Evolutionary conservation across 2,329 filamentous ascomycete genomes (phyloP).

Genomic region (Fusarium austroafricanum): DNA sequence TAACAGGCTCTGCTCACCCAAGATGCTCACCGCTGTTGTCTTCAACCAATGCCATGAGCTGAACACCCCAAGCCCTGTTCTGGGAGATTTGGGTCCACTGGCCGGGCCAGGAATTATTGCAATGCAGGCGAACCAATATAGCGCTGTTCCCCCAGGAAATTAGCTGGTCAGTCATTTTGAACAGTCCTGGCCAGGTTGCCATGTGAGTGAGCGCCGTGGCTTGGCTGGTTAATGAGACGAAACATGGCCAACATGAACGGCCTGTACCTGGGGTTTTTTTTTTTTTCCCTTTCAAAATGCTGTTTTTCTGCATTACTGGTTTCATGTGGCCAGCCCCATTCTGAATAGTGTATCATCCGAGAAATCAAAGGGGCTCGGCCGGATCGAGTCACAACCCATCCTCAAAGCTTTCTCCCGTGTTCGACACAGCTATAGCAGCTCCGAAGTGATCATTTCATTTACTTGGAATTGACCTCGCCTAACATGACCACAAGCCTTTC

Average conservation of each 20-base stretch:
- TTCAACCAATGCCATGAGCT: slow-evolving; percentile 34
- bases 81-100: slow-evolving; percentile 43
- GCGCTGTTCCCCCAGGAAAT: slow-evolving; percentile 43
- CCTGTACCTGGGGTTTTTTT: neutral
- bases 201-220: slow-evolving; percentile 35
- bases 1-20: slow-evolving; percentile 27
- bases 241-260: slow-evolving; percentile 25
- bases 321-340: slow-evolving; percentile 3
- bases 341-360: neutral
- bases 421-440: neutral
- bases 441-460: neutral
- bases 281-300: neutral
- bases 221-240: slow-evolving; percentile 28
- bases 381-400: neutral
- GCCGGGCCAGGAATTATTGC: slow-evolving; percentile 31
- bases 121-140: slow-evolving; percentile 38
- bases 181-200: slow-evolving; percentile 37
- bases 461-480: neutral
- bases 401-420: neutral
- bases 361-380: neutral
- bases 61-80: slow-evolving; percentile 37
- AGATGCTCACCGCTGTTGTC: slow-evolving; percentile 43
- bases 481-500: neutral
- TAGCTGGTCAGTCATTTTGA: slow-evolving; percentile 39
- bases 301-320: slow-evolving; percentile 14